phyloP scores from a whole-genome alignment of 805 yeast genomes.

The Jamesozyma hellenica region DNA sequence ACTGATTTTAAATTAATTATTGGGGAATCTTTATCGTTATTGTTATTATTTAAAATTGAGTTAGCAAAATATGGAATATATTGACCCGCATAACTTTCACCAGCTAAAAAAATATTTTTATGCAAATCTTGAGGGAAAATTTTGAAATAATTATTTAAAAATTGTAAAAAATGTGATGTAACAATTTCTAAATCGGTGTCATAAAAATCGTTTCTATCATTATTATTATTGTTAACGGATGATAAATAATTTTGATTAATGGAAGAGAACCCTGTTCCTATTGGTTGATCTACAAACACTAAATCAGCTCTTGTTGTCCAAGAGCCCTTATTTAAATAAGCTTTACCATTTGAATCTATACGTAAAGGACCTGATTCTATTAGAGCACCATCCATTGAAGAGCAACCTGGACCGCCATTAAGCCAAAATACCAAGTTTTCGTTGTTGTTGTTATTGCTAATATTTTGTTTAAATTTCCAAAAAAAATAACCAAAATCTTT shows the following conservation, averaged over 20 bases:
- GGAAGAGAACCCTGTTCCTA: conserved; percentile 83
- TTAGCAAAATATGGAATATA: conserved; percentile 82
- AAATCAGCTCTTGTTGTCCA: conserved; percentile 78
- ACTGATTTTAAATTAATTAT: conserved; percentile 46
- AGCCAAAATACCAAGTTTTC: conserved; percentile 66
- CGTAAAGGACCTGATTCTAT: conserved; percentile 89
- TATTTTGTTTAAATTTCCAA: conserved; percentile 48
- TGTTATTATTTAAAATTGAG: conserved; percentile 43
- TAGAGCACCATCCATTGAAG: conserved; percentile 94
- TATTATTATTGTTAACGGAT: neutral
- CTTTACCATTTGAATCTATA: conserved; percentile 37
- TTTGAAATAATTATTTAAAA: conserved; percentile 55
- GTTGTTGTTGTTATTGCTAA: conserved; percentile 24
- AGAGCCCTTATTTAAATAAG: conserved; percentile 56
- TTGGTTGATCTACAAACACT: conserved; percentile 87
- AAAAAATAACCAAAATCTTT: conserved; percentile 42
- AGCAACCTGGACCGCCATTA: conserved; percentile 98
- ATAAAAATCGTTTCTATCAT: neutral
- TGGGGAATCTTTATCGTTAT: neutral
- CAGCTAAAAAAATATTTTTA: conserved; percentile 70
- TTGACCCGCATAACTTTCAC: conserved; percentile 96
- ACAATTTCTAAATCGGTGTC: conserved; percentile 31
- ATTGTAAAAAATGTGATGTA: conserved; percentile 50
- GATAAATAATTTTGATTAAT: conserved; percentile 26
- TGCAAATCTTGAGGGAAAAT: conserved; percentile 61